Conservation (phyloP, 2,329 filamentous ascomycete species). For the Malbranchea cinnamomea region DNA sequence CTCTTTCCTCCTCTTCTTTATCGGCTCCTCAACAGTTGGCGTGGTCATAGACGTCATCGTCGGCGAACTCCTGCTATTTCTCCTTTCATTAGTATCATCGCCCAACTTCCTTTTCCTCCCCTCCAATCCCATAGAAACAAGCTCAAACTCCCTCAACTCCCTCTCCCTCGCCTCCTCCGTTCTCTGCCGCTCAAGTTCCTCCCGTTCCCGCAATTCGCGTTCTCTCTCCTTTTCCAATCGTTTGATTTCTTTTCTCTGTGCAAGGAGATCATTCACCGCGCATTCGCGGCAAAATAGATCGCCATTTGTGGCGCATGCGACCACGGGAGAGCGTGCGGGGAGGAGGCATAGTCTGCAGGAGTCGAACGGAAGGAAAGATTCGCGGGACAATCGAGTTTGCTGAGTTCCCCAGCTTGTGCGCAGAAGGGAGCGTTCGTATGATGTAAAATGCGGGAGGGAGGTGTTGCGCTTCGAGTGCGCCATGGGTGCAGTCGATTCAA, state of each 20-base stretch:
- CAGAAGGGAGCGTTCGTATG: slow-evolving; percentile 72
- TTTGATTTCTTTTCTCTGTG: slow-evolving; percentile 84
- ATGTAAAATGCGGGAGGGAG: slow-evolving; percentile 82
- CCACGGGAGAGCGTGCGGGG: slow-evolving; percentile 66
- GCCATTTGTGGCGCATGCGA: slow-evolving; percentile 61
- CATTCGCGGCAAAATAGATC: slow-evolving; percentile 95
- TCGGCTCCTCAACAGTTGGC: slow-evolving; percentile 29
- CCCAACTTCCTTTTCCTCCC: slow-evolving; percentile 18
- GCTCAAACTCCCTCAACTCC: slow-evolving; percentile 70
- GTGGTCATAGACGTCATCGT: too few relatives aligned
- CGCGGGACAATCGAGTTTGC: slow-evolving; percentile 69
- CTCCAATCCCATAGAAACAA: slow-evolving; percentile 56
- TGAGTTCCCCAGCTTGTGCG: slow-evolving; percentile 69
- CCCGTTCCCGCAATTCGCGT: slow-evolving; percentile 44
- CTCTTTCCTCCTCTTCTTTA: slow-evolving; percentile 49
- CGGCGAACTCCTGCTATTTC: too few relatives aligned
- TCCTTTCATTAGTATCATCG: slow-evolving; percentile 15
- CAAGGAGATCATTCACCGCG: slow-evolving; percentile 75
- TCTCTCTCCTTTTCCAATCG: slow-evolving; percentile 55
- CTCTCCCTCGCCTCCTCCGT: slow-evolving; percentile 56
- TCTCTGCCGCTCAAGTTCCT: slow-evolving; percentile 43
- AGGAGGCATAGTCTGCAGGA: slow-evolving; percentile 80
- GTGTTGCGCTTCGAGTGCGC: slow-evolving; percentile 65
- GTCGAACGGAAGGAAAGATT: slow-evolving; percentile 84
- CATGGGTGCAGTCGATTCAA: slow-evolving; percentile 15